Evolutionary conservation across 1,284 basidiomycete genomes (phyloP).

Genomic region (Afroboletus lepidellus): DNA sequence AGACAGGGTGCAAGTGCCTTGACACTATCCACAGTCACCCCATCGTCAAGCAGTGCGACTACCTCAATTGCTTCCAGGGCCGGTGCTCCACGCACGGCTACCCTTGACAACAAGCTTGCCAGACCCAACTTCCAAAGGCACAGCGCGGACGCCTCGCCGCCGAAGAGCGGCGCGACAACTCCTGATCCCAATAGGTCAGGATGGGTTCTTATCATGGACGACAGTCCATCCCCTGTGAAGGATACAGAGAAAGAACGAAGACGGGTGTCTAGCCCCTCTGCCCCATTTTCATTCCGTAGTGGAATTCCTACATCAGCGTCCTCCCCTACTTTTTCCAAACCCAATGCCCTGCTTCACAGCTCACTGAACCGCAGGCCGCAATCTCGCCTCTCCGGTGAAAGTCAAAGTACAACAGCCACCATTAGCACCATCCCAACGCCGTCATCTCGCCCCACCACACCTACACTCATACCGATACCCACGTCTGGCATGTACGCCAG

Average conservation of each 20-base stretch:
- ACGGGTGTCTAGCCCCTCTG: constrained; percentile 59
- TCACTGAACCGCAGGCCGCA: constrained; percentile 57
- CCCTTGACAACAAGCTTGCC: constrained; percentile 24
- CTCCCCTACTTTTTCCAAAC: constrained; percentile 38
- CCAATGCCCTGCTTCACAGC: constrained; percentile 40
- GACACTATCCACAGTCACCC: constrained; percentile 35
- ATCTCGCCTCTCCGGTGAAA: constrained; percentile 64
- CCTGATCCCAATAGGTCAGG: constrained; percentile 62
- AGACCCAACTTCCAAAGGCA: constrained; percentile 30
- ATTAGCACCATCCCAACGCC: constrained; percentile 64
- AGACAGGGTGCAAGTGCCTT: constrained; percentile 42
- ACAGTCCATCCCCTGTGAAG: constrained; percentile 68
- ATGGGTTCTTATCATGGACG: constrained; percentile 83
- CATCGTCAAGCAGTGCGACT: constrained; percentile 36
- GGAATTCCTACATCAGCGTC: constrained; percentile 38
- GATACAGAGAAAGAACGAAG: constrained; percentile 53
- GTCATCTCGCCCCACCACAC: constrained; percentile 70
- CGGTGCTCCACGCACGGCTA: constrained; percentile 16
- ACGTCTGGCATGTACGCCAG: constrained; percentile 47
- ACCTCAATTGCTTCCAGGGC: constrained; percentile 26
- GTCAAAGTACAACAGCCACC: constrained; percentile 54
- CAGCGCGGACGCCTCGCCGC: constrained; percentile 39
- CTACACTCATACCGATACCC: constrained; percentile 70
- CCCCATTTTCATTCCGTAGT: constrained; percentile 41
- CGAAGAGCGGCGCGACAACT: constrained; percentile 45